Evolutionary conservation across 2,329 filamentous ascomycete genomes (phyloP), one percentile per base, ranked within the genome.

Genomic region (Colletotrichum siamense): DNA sequence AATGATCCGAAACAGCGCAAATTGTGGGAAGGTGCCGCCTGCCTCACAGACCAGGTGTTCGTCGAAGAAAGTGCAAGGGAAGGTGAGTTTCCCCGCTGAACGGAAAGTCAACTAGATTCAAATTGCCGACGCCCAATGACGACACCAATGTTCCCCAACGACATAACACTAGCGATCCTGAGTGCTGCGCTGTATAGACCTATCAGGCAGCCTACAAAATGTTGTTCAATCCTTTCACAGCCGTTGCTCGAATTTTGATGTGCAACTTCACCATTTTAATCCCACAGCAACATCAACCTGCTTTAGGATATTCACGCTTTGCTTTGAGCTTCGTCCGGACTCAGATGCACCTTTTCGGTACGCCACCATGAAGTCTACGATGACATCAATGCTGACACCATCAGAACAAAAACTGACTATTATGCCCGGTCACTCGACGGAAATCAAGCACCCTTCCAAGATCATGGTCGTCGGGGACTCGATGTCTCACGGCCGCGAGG

Each of bases 381-480:
- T 22, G n/a, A 22, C 24, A 24, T 28, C 22, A 26, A 59, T 28
- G 16, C 55, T 62, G 28, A 62, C 59, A 22, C 16, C 59, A 30
- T 13, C 28, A 62, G 59, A 32, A 7, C 59, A 62, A 32, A n/a
- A 32, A 12, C 6, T 62, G 28, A 2, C n/a, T 12, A n/a, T 9
- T 22, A 55, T 68, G 65, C 1, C n/a, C 8, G 28, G 15, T n/a
- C n/a, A 22, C n/a, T 26, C 16, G n/a, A 24, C 52, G 13, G 15
- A 22, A 9, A 12, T 3, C 7, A 16, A 8, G 7, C 12, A n/a
- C n/a, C 28, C 55, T 9, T 28, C 80, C 34, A 79, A 76, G 24
- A 69, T 85, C 44, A 82, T 87, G 80, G 78, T 85, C 9, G 81
- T 85, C 8, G 85, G 85, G 64, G 84, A 86, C 77, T 86, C 84